Base-by-base conservation (phyloP, 2,329 filamentous ascomycete species). In the Pseudogymnoascus sp. region DNA sequence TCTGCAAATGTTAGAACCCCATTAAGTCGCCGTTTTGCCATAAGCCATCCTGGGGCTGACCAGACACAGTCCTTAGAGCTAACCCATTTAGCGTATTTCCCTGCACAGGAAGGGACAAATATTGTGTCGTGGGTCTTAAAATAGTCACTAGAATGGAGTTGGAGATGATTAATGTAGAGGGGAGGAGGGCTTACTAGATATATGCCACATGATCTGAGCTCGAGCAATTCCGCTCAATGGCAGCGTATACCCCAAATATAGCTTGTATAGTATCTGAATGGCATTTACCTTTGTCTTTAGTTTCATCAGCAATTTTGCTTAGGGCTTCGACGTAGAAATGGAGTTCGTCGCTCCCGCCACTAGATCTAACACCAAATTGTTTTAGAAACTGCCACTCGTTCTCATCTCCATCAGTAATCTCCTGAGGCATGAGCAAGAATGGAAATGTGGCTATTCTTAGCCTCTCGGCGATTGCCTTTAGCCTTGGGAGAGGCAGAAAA, bases 371-470 rank as follows among this genome's bases (percentile, higher is more conserved):
- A 33, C 61, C 35, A 63, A 66, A 66, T 13, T 31, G 38, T 26
- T 37, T 53, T n/a, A 66, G 59, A 42, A 66, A 65, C 42, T 65
- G 63, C 65, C 65, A 65, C 64, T 46, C 44, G 23, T 50, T 26
- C n/a, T 50, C 42, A 50, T 50, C 23, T 50, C 23, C 42, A 21
- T 50, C 42, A 50, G 42, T 13, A 21, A 50, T 10, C 42, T 50
- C 19, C 42, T 21, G 19, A 26, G 42, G 23, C 42, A 50, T 50
- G 42, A 50, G 19, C 19, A 50, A 26, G 42, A 50, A 50, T 26
- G 42, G 42, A 26, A 50, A 50, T 21, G 17, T 26, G 19, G 13
- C 7, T 21, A 53, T 53, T 21, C 10, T 23, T 26, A 53, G 44
- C 17, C 17, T 53, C 44, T 53, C 17, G 10, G 26, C 19, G 11